These are phyloP conservation scores for Lichtheimia ramosa DNA, from an alignment of 371 early-diverging fungal genomes.

Conservation along the genomic window DNA sequence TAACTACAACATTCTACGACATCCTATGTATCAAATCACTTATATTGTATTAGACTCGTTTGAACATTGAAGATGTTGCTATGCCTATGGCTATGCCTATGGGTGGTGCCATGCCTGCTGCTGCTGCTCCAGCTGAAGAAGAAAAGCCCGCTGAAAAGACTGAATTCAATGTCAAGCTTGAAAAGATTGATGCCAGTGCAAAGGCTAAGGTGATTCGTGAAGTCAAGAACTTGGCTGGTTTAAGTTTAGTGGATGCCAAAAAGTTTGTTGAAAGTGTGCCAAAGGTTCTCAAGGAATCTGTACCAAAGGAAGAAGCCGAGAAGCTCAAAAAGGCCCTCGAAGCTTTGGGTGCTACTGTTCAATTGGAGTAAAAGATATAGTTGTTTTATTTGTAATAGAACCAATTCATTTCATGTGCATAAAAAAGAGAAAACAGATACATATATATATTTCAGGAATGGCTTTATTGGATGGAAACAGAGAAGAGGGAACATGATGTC, in stretches of 20 bases:
- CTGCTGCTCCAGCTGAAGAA: constrained; percentile 72
- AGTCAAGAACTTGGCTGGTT: constrained; percentile 92
- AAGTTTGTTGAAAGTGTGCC: constrained; percentile 98
- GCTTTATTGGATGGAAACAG: not conserved
- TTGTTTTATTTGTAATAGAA: too few relatives aligned
- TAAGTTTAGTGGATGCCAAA: constrained; percentile 97
- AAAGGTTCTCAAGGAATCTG: constrained; percentile 94
- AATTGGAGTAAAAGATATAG: constrained; percentile 76
- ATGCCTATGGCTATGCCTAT: constrained; percentile 79
- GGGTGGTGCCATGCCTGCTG: constrained; percentile 41
- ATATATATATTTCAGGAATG: too few relatives aligned
- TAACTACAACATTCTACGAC: not conserved
- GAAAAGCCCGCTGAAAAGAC: constrained; percentile 90
- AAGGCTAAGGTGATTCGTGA: constrained; percentile 98
- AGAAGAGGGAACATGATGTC: not conserved
- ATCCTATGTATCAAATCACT: too few relatives aligned
- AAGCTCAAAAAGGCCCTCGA: constrained; percentile 95
- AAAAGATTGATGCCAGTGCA: constrained; percentile 91
- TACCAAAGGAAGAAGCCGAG: constrained; percentile 95
- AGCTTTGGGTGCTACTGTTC: constrained; percentile 90
- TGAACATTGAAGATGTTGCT: constrained; percentile 92
- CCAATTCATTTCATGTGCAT: too few relatives aligned
- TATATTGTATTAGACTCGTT: constrained; percentile 59
- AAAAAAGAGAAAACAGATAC: too few relatives aligned
- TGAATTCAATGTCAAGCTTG: constrained; percentile 92